Base-by-base conservation (phyloP, 257 asterid species). In the Paraleonurus japonicus region DNA sequence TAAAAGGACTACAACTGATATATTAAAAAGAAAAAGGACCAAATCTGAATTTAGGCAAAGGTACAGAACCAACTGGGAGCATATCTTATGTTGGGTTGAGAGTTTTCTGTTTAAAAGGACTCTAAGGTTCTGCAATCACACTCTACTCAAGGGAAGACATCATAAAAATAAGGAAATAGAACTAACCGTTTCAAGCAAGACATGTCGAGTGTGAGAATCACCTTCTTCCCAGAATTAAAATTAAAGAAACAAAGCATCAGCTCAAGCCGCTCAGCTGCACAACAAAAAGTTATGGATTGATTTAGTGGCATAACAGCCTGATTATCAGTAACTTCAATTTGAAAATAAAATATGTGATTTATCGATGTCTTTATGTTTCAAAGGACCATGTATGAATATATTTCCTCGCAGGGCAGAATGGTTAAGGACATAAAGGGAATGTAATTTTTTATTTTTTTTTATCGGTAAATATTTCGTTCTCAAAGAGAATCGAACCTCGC, bases 181-280 rank as follows among this genome's bases (percentile, higher is more conserved):
- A 48, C 84, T 26, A 80, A 93, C 98, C 87, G 81, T 72, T 87
- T 88, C 86, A 93, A 83, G 82, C 95, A 87, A 67, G 98, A 88
- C 71, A 93, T 19, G 77, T 89, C 94, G 41, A 93, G 86, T 33
- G 86, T 85, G 80, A 87, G 65, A 47, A 68, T 74, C 80, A 86
- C 88, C 81, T 84, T 92, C 79, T 73, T 84, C 76, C 89, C 87
- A 33, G 82, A 73, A 61, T 70, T 74, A 32, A 83, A 87, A 70
- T 67, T 82, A 47, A 79, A 67, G 89, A 87, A 93, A 81, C 80
- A 74, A 70, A 86, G 88, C 67, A 68, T 78, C 83, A 93, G 85
- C 77, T 80, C 67, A 65, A 88, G 97, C 79, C 70, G 84, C 41
- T 80, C 94, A 71, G 6, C 98, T 93, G 93, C 88, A 85, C 75